These are phyloP conservation scores for Glonium stellatum DNA, from an alignment of 495 filamentous ascomycete genomes.

Conservation along the genomic window DNA sequence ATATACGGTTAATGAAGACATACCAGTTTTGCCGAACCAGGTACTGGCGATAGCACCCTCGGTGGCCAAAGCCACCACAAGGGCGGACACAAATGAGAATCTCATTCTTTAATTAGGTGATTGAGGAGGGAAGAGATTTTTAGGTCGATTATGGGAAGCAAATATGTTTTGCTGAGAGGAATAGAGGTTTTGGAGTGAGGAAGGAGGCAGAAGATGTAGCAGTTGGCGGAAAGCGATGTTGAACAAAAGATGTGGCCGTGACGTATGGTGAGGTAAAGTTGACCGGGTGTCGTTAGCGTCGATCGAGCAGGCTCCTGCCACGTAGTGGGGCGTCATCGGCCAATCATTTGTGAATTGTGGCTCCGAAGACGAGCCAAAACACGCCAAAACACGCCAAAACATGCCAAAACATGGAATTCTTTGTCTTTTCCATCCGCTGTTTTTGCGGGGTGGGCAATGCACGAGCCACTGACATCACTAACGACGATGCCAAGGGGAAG, in stretches of 20 bases:
- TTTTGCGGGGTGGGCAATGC: not conserved
- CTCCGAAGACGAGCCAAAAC: too few species aligned
- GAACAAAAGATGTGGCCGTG: not conserved
- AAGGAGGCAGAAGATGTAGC: not conserved
- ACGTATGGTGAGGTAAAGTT: not conserved
- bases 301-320: not conserved
- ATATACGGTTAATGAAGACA: constrained; percentile 19
- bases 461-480: not conserved
- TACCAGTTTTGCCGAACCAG: constrained; percentile 82
- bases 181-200: not conserved
- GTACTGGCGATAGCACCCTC: constrained; percentile 60
- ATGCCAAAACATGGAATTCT: too few species aligned
- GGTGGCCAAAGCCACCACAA: constrained; percentile 64
- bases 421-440: too few species aligned
- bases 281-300: not conserved
- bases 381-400: too few species aligned
- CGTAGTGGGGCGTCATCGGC: too few species aligned
- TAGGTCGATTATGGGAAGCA: not conserved
- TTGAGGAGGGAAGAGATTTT: not conserved
- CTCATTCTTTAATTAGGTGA: constrained; percentile 52
- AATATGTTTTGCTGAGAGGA: not conserved
- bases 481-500: not conserved
- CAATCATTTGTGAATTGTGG: too few species aligned
- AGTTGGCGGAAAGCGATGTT: not conserved
- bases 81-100: constrained; percentile 57